These are phyloP conservation scores for Trichoderma polysporum DNA, from an alignment of 2,329 filamentous ascomycete species.

Conservation along the genomic window DNA sequence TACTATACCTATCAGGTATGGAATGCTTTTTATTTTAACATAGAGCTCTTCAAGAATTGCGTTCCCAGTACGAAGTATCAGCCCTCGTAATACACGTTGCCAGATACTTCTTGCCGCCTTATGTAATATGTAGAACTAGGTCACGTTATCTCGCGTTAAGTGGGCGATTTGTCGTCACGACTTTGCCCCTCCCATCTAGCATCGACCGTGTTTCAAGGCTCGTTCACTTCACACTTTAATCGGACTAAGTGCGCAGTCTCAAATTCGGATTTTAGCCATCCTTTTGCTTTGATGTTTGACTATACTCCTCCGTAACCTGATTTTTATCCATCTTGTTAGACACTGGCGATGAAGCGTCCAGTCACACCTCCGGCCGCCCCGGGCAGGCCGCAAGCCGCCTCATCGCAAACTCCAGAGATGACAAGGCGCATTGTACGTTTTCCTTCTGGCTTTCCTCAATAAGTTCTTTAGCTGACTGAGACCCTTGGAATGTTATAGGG, in stretches of 20 bases:
- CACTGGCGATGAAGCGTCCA: constrained; percentile 45
- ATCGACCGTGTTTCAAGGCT: not conserved
- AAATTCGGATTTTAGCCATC: not conserved
- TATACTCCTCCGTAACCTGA: not conserved
- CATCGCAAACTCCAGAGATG: constrained; percentile 55
- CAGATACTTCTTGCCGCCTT: not conserved
- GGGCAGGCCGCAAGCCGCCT: constrained; percentile 34
- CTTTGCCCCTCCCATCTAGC: constrained; percentile 29
- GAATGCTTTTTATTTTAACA: too few species aligned
- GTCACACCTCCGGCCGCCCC: constrained; percentile 45
- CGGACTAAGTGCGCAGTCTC: not conserved
- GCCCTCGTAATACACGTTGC: too few species aligned
- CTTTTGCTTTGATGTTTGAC: not conserved
- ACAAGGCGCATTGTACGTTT: constrained; percentile 54
- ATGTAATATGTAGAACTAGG: not conserved
- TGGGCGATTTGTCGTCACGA: constrained; percentile 27
- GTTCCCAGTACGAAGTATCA: too few species aligned
- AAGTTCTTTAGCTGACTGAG: not conserved
- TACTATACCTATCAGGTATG: too few species aligned
- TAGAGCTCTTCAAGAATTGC: too few species aligned
- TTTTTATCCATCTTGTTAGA: not conserved
- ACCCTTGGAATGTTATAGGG: constrained; percentile 54
- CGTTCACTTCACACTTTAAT: not conserved
- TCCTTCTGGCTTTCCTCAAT: not conserved
- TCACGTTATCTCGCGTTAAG: constrained; percentile 36